These are phyloP conservation scores for Paraphoma sp. DNA, from an alignment of 2,329 filamentous ascomycete genomes.

Conservation along the genomic window DNA sequence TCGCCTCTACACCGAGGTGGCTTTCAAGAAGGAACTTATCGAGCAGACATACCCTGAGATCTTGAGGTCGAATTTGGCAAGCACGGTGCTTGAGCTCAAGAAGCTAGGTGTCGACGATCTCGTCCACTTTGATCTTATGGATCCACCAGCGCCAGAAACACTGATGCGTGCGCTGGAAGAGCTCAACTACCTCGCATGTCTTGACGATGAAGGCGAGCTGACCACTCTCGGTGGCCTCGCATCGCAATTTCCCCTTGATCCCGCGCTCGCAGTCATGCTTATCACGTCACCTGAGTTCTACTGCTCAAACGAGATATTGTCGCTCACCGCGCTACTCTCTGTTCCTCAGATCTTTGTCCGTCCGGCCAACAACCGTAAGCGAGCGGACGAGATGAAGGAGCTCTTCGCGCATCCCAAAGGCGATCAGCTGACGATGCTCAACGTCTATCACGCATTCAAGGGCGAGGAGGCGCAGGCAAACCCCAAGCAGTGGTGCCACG, in stretches of 20 bases:
- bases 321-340: conserved; percentile 89
- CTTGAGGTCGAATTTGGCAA: conserved; percentile 89
- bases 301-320: conserved; percentile 97
- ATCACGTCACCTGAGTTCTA: conserved; percentile 98
- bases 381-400: conserved; percentile 96
- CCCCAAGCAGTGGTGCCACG: conserved; percentile 91
- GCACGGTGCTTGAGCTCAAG: conserved; percentile 94
- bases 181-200: conserved; percentile 94
- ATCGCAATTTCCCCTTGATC: conserved; percentile 95
- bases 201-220: conserved; percentile 95
- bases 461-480: conserved; percentile 72
- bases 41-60: conserved; percentile 98
- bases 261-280: conserved; percentile 93
- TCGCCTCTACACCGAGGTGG: conserved; percentile 90
- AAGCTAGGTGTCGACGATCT: conserved; percentile 95
- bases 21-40: conserved; percentile 97
- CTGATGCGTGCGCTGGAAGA: conserved; percentile 98
- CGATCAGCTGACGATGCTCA: conserved; percentile 94
- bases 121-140: conserved; percentile 98
- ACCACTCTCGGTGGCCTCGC: conserved; percentile 85
- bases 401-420: conserved; percentile 92
- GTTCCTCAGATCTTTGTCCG: conserved; percentile 94
- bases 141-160: conserved; percentile 95
- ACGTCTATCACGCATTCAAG: conserved; percentile 98
- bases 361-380: conserved; percentile 82